Conservation (phyloP, 805 yeast species). For the Zygosaccharomyces kombuchaensis region DNA sequence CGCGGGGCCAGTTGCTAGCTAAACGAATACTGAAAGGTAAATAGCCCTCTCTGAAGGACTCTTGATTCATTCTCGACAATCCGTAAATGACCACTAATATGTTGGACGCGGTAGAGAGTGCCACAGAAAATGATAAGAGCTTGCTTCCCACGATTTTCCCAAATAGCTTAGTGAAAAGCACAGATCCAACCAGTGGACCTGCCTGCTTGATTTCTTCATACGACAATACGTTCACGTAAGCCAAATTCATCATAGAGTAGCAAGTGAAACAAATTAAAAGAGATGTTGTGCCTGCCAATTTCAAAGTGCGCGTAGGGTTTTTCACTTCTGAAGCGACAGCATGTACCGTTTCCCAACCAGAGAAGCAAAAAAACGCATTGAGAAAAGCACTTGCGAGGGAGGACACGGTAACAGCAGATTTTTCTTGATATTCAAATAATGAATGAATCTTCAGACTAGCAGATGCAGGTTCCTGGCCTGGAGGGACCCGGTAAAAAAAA, state of each 20-base stretch:
- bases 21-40: constrained; percentile 48
- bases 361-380: constrained; percentile 54
- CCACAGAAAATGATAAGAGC: constrained; percentile 52
- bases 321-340: constrained; percentile 57
- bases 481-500: constrained; percentile 39
- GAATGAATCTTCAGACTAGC: background rate
- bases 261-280: constrained; percentile 45
- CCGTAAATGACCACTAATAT: constrained; percentile 58
- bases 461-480: background rate
- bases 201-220: constrained; percentile 49
- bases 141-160: constrained; percentile 51
- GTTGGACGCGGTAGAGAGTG: constrained; percentile 59
- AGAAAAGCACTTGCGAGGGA: constrained; percentile 52
- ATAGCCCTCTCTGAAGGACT: constrained; percentile 59
- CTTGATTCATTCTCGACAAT: constrained; percentile 59
- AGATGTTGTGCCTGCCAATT: constrained; percentile 57
- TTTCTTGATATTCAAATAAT: constrained; percentile 28
- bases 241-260: constrained; percentile 49
- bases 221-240: constrained; percentile 53
- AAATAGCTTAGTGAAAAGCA: constrained; percentile 51
- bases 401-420: constrained; percentile 37
- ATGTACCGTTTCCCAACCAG: constrained; percentile 63
- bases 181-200: constrained; percentile 56
- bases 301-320: constrained; percentile 53
- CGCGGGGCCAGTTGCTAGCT: constrained; percentile 53